A percentile compares a stretch with the other conserved stretches of the same genome.
phyloP scores from a whole-genome alignment of 208 protist species.

The Acanthamoeba polyphaga region DNA sequence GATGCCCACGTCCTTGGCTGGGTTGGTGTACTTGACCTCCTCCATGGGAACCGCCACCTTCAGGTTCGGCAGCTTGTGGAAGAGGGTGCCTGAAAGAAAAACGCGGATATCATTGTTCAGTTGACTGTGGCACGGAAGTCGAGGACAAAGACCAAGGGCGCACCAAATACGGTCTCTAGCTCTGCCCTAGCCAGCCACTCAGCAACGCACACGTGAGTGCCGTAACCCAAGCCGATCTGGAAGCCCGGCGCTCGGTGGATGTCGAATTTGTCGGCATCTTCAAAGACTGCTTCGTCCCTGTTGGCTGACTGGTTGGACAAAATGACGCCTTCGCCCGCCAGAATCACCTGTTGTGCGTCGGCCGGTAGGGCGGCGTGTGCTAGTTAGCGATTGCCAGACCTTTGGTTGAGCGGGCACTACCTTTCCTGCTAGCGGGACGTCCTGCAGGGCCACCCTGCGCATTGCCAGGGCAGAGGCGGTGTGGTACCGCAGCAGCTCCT shows the following conservation, averaged over 20 bases:
- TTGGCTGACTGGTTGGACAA: conserved; percentile 11
- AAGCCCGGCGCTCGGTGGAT: neutral
- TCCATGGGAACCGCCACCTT: neutral
- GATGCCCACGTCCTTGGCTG: neutral
- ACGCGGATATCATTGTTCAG: neutral
- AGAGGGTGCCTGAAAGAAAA: neutral
- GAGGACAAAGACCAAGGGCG: neutral
- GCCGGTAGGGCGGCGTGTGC: too few species aligned
- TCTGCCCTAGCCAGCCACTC: conserved; percentile 2
- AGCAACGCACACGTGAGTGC: neutral
- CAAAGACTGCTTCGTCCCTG: neutral
- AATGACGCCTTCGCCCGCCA: neutral
- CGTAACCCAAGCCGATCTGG: conserved; percentile 1
- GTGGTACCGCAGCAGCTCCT: neutral
- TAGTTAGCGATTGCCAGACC: neutral
- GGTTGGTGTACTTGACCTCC: neutral
- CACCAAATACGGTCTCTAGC: neutral
- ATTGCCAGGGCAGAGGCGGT: neutral
- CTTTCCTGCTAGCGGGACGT: neutral
- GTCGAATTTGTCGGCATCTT: neutral
- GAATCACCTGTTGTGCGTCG: neutral
- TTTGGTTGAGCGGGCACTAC: neutral
- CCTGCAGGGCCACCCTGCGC: neutral
- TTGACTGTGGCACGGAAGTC: neutral
- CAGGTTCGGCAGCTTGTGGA: neutral